These are phyloP conservation scores for Acanthamoeba lenticulata DNA, from an alignment of 208 protist genomes.

Conservation along the genomic window DNA sequence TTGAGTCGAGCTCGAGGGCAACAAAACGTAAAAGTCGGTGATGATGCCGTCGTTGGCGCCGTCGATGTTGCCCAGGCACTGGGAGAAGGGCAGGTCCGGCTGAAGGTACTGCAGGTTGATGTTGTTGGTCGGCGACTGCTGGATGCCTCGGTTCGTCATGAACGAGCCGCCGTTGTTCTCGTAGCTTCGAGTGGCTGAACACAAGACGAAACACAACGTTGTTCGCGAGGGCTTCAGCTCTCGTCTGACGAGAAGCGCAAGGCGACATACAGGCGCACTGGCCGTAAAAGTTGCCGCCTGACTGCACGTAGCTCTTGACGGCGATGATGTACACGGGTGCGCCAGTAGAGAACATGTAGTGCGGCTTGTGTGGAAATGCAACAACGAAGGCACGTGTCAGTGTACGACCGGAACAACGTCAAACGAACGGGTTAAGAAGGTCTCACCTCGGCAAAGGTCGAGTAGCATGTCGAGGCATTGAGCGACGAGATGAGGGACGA, in stretches of 20 bases:
- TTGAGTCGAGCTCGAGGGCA: background rate
- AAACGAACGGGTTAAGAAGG: too few relatives aligned
- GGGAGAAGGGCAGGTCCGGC: background rate
- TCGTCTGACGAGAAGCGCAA: too few relatives aligned
- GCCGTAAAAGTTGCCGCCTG: background rate
- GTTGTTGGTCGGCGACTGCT: background rate
- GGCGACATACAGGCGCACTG: background rate
- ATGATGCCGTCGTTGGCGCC: background rate
- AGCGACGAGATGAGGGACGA: too few relatives aligned
- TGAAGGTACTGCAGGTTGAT: background rate
- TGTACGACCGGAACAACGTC: too few relatives aligned
- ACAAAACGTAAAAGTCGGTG: background rate
- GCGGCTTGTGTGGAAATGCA: too few relatives aligned
- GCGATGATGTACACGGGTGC: background rate
- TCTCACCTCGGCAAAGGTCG: too few relatives aligned
- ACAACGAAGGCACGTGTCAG: background rate
- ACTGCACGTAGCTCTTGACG: background rate
- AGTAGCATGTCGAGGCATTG: too few relatives aligned
- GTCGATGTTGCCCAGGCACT: constrained; percentile 20
- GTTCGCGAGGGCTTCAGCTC: background rate
- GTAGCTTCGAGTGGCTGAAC: background rate
- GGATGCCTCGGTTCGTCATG: background rate
- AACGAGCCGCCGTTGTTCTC: background rate
- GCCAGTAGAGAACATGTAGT: background rate
- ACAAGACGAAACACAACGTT: too few relatives aligned